Percentiles rank a stretch among this genome's conserved stretches.
These are phyloP conservation scores for Sporothrix brasiliensis DNA, from an alignment of 2,329 filamentous ascomycete genomes.

Conservation along the genomic window DNA sequence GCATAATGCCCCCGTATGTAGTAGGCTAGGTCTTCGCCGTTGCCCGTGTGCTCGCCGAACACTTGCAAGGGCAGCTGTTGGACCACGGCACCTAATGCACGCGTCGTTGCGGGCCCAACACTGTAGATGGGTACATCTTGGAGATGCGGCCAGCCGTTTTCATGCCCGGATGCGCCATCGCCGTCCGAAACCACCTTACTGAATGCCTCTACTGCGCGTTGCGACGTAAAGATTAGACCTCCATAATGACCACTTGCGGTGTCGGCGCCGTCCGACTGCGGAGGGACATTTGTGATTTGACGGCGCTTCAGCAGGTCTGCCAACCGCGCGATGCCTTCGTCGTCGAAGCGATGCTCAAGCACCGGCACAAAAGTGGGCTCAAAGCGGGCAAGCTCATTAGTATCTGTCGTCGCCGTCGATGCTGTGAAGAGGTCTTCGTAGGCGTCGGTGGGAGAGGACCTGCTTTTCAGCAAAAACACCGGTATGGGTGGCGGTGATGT, in stretches of 20 bases:
- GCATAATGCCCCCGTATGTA: constrained; percentile 80
- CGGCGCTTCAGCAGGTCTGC: constrained; percentile 52
- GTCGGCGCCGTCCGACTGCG: not conserved
- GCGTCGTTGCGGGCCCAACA: constrained; percentile 78
- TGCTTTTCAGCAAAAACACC: constrained; percentile 76
- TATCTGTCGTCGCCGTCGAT: constrained; percentile 42
- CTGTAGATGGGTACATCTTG: constrained; percentile 69
- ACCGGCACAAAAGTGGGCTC: constrained; percentile 74
- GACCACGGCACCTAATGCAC: constrained; percentile 64
- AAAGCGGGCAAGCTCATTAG: constrained; percentile 46
- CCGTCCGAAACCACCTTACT: constrained; percentile 62
- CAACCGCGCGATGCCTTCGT: constrained; percentile 60
- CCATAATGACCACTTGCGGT: constrained; percentile 57
- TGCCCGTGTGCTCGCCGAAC: constrained; percentile 80
- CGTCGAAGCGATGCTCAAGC: constrained; percentile 69
- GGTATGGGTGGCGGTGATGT: constrained; percentile 45
- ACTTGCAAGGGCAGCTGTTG: constrained; percentile 61
- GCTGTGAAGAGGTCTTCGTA: constrained; percentile 69
- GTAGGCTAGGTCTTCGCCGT: constrained; percentile 74
- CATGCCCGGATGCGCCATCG: constrained; percentile 39
- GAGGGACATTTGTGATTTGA: constrained; percentile 43
- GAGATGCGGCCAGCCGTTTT: constrained; percentile 55
- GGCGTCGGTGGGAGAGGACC: constrained; percentile 68
- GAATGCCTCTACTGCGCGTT: constrained; percentile 81
- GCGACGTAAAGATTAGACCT: constrained; percentile 82